phyloP scores from a whole-genome alignment of 2,329 filamentous ascomycete genomes.

The Fusarium nodosum region DNA sequence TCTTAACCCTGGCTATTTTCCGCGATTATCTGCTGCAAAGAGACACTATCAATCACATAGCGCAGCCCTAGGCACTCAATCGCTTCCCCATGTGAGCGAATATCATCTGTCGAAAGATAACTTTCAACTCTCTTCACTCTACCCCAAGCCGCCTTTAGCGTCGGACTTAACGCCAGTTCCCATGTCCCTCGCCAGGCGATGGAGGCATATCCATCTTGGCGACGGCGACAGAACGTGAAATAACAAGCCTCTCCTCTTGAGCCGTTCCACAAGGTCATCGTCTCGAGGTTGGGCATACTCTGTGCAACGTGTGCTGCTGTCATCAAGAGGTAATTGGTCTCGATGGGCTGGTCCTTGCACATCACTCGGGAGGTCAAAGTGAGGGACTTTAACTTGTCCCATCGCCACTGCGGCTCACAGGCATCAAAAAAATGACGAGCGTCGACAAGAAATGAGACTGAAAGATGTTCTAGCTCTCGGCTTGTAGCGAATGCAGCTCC shows the following conservation, averaged over 20 bases:
- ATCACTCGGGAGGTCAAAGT: constrained; percentile 10
- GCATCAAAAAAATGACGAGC: constrained; percentile 14
- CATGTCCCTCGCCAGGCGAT: constrained; percentile 29
- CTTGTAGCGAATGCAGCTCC: not conserved
- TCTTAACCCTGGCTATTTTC: constrained; percentile 13
- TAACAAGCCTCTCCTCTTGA: constrained; percentile 19
- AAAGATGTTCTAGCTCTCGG: constrained; percentile 3
- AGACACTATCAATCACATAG: constrained; percentile 19
- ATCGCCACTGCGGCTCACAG: not conserved
- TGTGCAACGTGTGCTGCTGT: constrained; percentile 2
- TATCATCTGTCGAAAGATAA: not conserved
- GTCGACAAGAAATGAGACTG: constrained; percentile 19
- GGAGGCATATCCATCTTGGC: not conserved
- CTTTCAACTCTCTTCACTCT: not conserved
- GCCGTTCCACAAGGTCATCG: constrained; percentile 31
- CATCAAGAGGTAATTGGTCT: constrained; percentile 2
- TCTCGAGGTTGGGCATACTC: constrained; percentile 25
- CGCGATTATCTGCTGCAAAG: constrained; percentile 24
- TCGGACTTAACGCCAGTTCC: not conserved
- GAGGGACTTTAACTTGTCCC: not conserved
- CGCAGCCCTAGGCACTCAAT: constrained; percentile 24
- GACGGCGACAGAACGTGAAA: constrained; percentile 11
- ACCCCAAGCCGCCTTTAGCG: not conserved
- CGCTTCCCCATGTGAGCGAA: constrained; percentile 36
- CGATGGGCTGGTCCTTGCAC: not conserved